Evolutionary conservation across 257 asterid species (phyloP).

Genomic region (Solanum sparsipilum): DNA sequence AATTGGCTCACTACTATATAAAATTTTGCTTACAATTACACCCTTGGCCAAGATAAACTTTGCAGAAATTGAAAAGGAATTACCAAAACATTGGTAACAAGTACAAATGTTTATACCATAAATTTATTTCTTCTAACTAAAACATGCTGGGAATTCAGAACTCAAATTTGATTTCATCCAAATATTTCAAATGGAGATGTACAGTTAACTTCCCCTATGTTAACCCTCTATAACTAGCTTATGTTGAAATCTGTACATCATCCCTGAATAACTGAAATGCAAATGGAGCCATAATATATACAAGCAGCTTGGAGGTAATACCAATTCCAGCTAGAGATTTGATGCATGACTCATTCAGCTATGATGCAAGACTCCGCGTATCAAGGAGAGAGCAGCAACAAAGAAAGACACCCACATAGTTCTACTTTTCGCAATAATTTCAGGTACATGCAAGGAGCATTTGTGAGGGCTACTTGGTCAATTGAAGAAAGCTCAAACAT

Average conservation of each 20-base stretch:
- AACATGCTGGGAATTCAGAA: neutral
- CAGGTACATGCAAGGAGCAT: neutral
- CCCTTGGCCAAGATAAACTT: neutral
- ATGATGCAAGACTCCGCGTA: neutral
- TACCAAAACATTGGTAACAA: neutral
- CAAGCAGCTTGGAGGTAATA: neutral
- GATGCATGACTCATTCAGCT: neutral
- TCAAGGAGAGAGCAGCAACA: neutral
- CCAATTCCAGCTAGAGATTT: neutral
- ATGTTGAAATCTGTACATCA: neutral
- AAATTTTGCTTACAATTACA: neutral
- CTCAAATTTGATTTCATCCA: neutral
- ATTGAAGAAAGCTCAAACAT: slow-evolving; percentile 15
- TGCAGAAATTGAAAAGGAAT: neutral
- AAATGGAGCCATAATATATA: neutral
- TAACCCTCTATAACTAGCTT: neutral
- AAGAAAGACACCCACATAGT: neutral
- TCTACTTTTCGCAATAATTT: neutral
- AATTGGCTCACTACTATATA: neutral
- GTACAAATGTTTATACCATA: neutral
- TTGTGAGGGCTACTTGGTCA: neutral
- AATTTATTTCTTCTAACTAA: neutral
- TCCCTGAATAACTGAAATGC: neutral
- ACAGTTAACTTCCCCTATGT: neutral
- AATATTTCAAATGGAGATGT: neutral